Evolutionary conservation across 2,329 filamentous ascomycete species (phyloP).

Genomic region (Exophiala lecanii-corni): DNA sequence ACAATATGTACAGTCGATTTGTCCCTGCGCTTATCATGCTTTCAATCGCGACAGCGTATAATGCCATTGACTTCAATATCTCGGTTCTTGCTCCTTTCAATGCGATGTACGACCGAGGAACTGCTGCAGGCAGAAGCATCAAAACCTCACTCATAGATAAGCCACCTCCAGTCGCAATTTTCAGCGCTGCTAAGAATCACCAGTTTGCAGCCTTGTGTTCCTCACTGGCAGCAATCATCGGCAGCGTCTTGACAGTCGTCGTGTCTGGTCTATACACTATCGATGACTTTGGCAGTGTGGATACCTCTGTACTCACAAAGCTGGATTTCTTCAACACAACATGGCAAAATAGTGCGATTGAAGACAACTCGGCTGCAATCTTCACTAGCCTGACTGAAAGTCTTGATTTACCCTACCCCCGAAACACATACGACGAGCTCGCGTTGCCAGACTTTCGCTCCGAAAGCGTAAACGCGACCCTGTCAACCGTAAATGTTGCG

Average conservation of each 20-base stretch:
- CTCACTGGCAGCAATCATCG: constrained; percentile 20
- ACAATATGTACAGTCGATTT: constrained; percentile 25
- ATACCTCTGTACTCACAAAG: constrained; percentile 20
- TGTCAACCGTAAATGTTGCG: not conserved
- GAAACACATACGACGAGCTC: constrained; percentile 18
- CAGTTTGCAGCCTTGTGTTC: constrained; percentile 23
- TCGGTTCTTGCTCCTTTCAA: constrained; percentile 17
- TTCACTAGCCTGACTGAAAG: constrained; percentile 19
- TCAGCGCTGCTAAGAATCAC: constrained; percentile 2
- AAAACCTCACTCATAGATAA: constrained; percentile 4
- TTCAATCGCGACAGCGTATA: constrained; percentile 16
- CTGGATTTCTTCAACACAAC: constrained; percentile 25
- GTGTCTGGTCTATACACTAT: constrained; percentile 31
- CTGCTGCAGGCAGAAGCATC: not conserved
- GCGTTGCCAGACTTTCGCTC: constrained; percentile 11
- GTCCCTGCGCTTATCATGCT: constrained; percentile 26
- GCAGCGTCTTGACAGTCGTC: constrained; percentile 25
- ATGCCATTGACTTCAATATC: constrained; percentile 24
- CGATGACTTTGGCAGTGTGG: constrained; percentile 16
- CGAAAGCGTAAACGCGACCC: not conserved
- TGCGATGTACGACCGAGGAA: constrained; percentile 2
- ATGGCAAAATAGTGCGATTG: constrained; percentile 11
- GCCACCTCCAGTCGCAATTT: constrained; percentile 10
- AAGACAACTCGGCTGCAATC: constrained; percentile 17
- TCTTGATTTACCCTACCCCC: constrained; percentile 13